Evolutionary conservation across 2,329 filamentous ascomycete genomes (phyloP), one percentile per base, ranked within the genome.

Genomic region (Alternaria ventricosa): DNA sequence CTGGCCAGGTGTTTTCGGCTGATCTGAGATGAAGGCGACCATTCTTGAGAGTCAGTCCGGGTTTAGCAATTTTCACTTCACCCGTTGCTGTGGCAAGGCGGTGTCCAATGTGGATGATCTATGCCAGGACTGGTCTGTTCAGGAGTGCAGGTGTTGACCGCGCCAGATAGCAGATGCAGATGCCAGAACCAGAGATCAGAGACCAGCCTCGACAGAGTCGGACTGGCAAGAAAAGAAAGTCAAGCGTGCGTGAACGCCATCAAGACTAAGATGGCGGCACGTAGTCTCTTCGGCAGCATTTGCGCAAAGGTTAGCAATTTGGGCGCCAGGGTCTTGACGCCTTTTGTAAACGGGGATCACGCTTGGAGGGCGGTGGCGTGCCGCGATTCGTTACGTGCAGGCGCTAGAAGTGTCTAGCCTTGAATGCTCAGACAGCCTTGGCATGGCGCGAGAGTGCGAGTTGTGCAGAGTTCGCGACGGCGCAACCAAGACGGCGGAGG

Each of bases 381-480:
- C 47, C 25, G 65, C 63, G 60, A 74, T 74, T 74, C 60, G 72
- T 66, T 64, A 62, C 22, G 44, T 51, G 65, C 61, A 61, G 28
- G 66, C 65, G 63, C 71, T 70, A 72, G 64, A 59, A 58, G 60
- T 65, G 66, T 65, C 69, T 71, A 72, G 72, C 68, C 70, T 57
- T 66, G 66, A 57, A 56, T 68, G 70, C 66, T 65, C 62, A 67
- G 68, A 65, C 66, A 63, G 57, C 55, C 69, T 72, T 73, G 68
- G 67, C 71, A 66, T 59, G 66, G 64, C 63, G 62, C 67, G 47
- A 60, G 66, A 64, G 60, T 63, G 67, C 47, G 65, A 75, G 68
- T 75, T 77, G 75, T 76, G 74, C 73, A 75, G 55, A 71, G 66
- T 61, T 67, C 64, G 66, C 56, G 60, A 63, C 69, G 66, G 65